A percentile compares a stretch with the other conserved stretches of the same genome.
These are phyloP conservation scores for Nymphaea colorata DNA, from an alignment of 164 flowering plant genomes.

Conservation along the genomic window DNA sequence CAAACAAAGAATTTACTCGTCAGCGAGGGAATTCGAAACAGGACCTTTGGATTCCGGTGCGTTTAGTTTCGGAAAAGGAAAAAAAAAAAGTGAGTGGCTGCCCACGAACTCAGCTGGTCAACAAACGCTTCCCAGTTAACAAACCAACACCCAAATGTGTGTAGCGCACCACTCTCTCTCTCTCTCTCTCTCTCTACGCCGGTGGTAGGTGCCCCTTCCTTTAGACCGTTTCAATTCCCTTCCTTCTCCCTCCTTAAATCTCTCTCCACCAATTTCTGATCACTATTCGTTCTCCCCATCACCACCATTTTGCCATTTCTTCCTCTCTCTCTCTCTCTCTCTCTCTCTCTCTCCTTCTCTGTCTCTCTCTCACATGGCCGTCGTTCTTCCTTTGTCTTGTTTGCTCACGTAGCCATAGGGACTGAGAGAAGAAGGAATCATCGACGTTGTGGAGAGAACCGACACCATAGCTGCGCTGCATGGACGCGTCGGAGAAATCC, in stretches of 20 bases:
- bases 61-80: neutral
- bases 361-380: slow-evolving; percentile 3
- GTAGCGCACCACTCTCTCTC: neutral
- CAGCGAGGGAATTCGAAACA: neutral
- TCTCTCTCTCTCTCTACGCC: neutral
- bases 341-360: neutral
- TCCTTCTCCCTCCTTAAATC: neutral
- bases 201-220: neutral
- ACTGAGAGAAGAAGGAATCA: too few relatives aligned
- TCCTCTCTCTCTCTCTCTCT: slow-evolving; percentile 2
- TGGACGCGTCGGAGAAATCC: slow-evolving; percentile 1
- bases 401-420: neutral
- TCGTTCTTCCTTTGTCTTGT: neutral
- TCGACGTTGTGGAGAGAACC: neutral
- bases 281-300: neutral
- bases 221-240: neutral
- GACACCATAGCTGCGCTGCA: neutral
- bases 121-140: neutral
- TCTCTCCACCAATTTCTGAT: neutral
- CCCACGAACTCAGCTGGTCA: neutral
- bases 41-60: neutral
- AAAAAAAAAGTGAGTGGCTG: neutral
- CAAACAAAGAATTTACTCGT: too few relatives aligned
- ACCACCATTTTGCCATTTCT: slow-evolving; percentile 1
- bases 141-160: neutral